A percentile compares a stretch with the other conserved stretches of the same genome.
Evolutionary conservation across 768 basidiomycete species (phyloP).

Genomic region (Calvatia gigantea): DNA sequence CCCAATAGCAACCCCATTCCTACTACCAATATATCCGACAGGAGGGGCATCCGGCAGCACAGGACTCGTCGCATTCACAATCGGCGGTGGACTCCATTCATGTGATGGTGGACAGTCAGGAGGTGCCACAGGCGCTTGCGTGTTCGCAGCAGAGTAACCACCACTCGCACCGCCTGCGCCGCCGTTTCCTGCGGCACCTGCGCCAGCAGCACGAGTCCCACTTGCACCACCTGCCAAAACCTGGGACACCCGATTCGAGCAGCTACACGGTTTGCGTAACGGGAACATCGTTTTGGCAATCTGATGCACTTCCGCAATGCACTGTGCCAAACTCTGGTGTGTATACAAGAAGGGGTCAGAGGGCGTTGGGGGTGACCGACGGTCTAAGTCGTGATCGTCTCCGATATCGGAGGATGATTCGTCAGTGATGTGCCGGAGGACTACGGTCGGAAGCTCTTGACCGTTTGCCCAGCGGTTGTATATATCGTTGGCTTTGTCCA

Average conservation of each 20-base stretch:
- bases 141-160: too few species aligned
- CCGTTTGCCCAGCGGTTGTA: slow-evolving; percentile 44
- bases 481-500: slow-evolving; percentile 47
- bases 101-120: slow-evolving; percentile 34
- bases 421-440: slow-evolving; percentile 35
- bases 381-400: slow-evolving; percentile 16
- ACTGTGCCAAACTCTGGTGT: slow-evolving; percentile 41
- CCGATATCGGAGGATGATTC: slow-evolving; percentile 21
- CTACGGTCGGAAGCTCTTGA: slow-evolving; percentile 40
- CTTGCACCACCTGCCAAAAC: background rate
- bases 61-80: slow-evolving; percentile 23
- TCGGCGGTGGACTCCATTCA: slow-evolving; percentile 41
- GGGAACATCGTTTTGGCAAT: slow-evolving; percentile 40
- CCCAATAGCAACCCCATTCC: slow-evolving; percentile 3
- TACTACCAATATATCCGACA: background rate
- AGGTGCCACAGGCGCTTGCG: background rate
- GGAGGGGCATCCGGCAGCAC: slow-evolving; percentile 33
- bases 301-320: slow-evolving; percentile 45
- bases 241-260: slow-evolving; percentile 20
- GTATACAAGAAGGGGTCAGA: slow-evolving; percentile 31
- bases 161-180: background rate
- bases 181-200: background rate
- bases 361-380: slow-evolving; percentile 7
- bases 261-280: slow-evolving; percentile 40
- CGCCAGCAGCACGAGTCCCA: slow-evolving; percentile 13